Evolutionary conservation across 176 grass and related monocot species (phyloP), one percentile per base, ranked within the genome.

Genomic region (Metroxylon sagu): DNA sequence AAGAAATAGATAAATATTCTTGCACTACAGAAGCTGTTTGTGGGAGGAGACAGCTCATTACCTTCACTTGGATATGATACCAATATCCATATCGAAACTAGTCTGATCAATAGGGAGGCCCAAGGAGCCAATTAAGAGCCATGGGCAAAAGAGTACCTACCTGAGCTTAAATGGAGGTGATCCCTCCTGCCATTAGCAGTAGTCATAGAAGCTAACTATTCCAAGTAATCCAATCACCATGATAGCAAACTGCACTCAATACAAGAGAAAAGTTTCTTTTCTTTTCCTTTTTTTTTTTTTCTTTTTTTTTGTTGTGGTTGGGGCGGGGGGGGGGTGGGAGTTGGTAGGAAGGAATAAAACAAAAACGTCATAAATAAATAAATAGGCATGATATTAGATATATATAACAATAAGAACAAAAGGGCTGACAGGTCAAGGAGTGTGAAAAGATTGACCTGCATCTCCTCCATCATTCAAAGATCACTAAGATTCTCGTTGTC

Each of bases 1-100:
- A 54, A 68, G 60, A 57, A 39, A 48, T 25, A 64, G 26, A 78
- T 23, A 23, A 17, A 88, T 70, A 80, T 80, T 73, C 30, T 70
- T 14, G 60, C 35, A 80, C 76, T 65, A 31, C 80, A 67, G 55
- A 62, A 48, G 19, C 76, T 71, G 59, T 64, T 64, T 67, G 27
- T 49, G 25, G 61, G 60, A 67, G 56, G 61, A 68, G 70, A 65
- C 71, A 61, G 35, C 58, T 70, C 51, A 60, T 59, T 56, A 50
- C 48, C 28, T 21, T 21, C 8, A 23, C 3, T 26, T 39, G 31
- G 35, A 39, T 2, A 39, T 39, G 35, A 26, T 50, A 19, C 19
- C 39, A 49, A 49, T 50, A 25, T 65, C 62, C 21, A 65, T 25
- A 65, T 16, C 62, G 43, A 65, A 65, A 65, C 19, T 26, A 64